Percentiles rank a stretch among this genome's conserved stretches.
Conservation (phyloP, 257 asterid genomes). For the Paraleonurus japonicus region DNA sequence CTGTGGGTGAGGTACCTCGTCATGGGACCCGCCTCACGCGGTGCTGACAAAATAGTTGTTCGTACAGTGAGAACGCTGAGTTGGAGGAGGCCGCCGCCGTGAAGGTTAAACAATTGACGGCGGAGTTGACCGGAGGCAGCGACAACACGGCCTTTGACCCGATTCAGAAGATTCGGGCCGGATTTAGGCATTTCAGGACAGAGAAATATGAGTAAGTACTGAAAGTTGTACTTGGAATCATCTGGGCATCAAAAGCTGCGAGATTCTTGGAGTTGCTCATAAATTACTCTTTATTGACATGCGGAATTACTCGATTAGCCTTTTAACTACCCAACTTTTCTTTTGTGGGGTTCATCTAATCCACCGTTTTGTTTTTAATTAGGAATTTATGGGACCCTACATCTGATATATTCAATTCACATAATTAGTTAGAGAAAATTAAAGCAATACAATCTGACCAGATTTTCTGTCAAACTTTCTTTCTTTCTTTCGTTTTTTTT, state of each 20-base stretch:
- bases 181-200: constrained; percentile 48
- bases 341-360: neutral
- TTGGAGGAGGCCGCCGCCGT: constrained; percentile 62
- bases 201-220: constrained; percentile 41
- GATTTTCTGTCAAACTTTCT: too few species aligned
- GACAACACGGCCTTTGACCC: constrained; percentile 40
- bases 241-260: constrained; percentile 19
- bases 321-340: neutral
- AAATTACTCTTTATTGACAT: neutral
- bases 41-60: neutral
- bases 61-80: constrained; percentile 54
- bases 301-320: constrained; percentile 8
- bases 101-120: constrained; percentile 63
- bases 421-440: neutral
- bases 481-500: too few species aligned
- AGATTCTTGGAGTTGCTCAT: constrained; percentile 40
- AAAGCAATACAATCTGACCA: neutral
- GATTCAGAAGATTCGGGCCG: constrained; percentile 62
- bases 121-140: constrained; percentile 44
- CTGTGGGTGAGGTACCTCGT: neutral
- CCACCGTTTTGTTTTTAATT: neutral
- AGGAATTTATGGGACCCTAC: neutral
- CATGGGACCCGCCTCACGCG: constrained; percentile 30
- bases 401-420: neutral
- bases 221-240: constrained; percentile 28